Evolutionary conservation across 768 basidiomycete species (phyloP), one percentile per base, ranked within the genome.

Genomic region (Strobilomyces confusus): DNA sequence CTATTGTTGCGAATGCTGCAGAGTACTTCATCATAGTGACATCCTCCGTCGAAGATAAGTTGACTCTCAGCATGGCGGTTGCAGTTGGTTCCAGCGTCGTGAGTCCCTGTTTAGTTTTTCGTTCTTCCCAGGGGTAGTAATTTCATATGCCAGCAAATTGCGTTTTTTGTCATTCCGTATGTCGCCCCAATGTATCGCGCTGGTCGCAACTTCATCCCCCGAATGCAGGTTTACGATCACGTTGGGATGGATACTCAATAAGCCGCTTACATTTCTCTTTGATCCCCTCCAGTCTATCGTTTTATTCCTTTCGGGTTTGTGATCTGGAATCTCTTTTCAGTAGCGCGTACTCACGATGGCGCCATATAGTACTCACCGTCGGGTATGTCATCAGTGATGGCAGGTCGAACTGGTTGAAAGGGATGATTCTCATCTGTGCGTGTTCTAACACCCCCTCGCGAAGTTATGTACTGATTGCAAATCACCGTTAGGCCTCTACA

Each of bases 11-110:
- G 19, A 93, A 92, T 64, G 88, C 91, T 7, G 92, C 89, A 50
- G 94, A 97, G 64, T 93, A 95, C 64, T 86, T 86, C 36, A 97
- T 92, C 3, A 93, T 93, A 13, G 91, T 97, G 25, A 87, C 87
- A 1, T 93, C 94, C 8, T 90, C 93, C 0, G 87, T 92, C 54
- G 95, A 95, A 70, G 83, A 87, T 69, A 92, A 95, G 68, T 73
- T 97, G 20, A 89, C 89, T 42, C 78, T 97, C 7, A 90, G 89
- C 63, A 75, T 97, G 51, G 86, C 88, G 23, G 90, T 95, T 20
- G 91, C 94, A 19, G 89, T 92, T 15, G 89, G 92, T 43, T 87
- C 87, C 2, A 86, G 86, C 58, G 86, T 90, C 34, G 87, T 89
- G 63, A 65, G 85, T 76, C 30, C 19, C 50, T 42, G 25, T 12